Base-by-base conservation (phyloP, 2,329 filamentous ascomycete species). In the Setomelanomma holmii region DNA sequence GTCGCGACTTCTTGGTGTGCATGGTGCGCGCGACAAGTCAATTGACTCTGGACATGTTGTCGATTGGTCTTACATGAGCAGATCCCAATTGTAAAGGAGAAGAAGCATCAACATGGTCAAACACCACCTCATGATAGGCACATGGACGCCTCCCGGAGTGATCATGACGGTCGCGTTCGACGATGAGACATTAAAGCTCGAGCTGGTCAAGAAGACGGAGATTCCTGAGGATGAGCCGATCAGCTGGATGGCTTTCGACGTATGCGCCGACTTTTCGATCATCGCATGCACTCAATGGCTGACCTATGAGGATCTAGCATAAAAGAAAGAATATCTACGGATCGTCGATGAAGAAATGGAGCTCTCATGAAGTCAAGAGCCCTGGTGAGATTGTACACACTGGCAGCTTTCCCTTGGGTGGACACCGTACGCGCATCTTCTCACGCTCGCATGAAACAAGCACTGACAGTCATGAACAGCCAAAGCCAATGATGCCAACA, bases 301-400 rank as follows among this genome's bases (percentile, higher is more conserved):
- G 42, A 67, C 42, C 23, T 46, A 27, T 5, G 23, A 44, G 21
- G 7, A 16, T 50, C 46, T 69, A 93, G 88, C 90, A 96, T 76
- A 79, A 83, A 56, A 89, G 88, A 69, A 93, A 91, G 76, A 89
- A 89, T 72, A 88, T 96, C 55, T 96, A 96, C 74, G 91, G 91
- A 66, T 88, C 91, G 3, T 90, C 90, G 55, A 95, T 95, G 90
- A 96, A 96, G 82, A 93, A 92, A 74, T 96, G 91, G 90, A 88
- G 88, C 43, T 92, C 89, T 72, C 93, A 90, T 74, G 80, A 86
- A 40, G 89, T 96, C 66, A 84, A 87, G 65, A 88, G 84, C 62
- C 89, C 91, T 2, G 87, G 85, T 1, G 85, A 91, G 43, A 95
- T 96, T 60, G 77, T 86, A 40, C 91, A 95, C 63, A 84, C 72